Evolutionary conservation across 225 moss, liverwort and hornwort genomes (phyloP), one percentile per base, ranked within the genome.

Genomic region (Sphagnum tenellum): DNA sequence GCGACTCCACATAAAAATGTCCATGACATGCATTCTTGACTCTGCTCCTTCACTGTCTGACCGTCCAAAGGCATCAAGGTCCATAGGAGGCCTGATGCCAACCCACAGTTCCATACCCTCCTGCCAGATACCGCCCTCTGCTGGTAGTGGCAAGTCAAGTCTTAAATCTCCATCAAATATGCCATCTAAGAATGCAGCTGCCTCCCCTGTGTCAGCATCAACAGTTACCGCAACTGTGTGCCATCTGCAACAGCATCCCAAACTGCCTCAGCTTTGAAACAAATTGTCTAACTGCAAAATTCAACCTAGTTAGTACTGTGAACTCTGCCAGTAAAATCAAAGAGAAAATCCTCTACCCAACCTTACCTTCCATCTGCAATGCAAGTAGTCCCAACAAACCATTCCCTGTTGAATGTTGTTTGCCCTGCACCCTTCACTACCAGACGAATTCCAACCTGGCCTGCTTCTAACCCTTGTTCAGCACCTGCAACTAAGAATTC

Each of bases 11-110:
- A 98, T 83, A 69, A 98, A 82, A 48, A 98, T 87, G 75, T 98
- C 96, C 96, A 92, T 98, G 44, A 89, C 88, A 71, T 98, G 96
- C 96, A 98, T 98, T 73, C 92, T 83, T 67, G 96, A 87, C 70
- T 98, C 96, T 70, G 90, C 92, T 59, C 96, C 92, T 81, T 98
- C 96, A 79, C 96, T 98, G 60, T 98, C 96, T 50, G 96, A 98
- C 54, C 96, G 86, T 70, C 96, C 96, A 61, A 98, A 98, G 48
- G 96, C 96, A 79, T 98, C 96, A 67, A 98, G 81, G 72, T 98
- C 96, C 96, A 98, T 98, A 13, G 96, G 92, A 44, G 96, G 96
- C 70, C 90, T 86, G 46, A 93, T 89, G 63, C 96, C 96, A 66
- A 93, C 89, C 92, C 92, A 98, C 47, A 93, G 80, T 74, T 98